Base-by-base conservation (phyloP, 176 grass and related monocot species). In the Oryza meridionalis region DNA sequence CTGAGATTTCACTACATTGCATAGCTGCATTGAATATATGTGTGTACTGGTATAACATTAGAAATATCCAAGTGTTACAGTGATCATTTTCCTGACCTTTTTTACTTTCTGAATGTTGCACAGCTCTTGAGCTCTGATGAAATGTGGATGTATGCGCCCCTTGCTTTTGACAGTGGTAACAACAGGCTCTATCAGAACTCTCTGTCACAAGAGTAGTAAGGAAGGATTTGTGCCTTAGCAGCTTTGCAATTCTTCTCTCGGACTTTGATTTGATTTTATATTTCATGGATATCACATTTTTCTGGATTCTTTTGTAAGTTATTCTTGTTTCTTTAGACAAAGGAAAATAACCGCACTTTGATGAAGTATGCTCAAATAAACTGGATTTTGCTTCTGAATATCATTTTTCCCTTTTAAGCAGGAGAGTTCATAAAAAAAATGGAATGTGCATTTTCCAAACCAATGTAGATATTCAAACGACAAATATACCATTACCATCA, bases 111-210 rank as follows among this genome's bases (percentile, higher is more conserved):
- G 10, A 3, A 76, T 78, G 24, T 26, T 82, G 27, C 19, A 67
- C 83, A 94, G 92, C 37, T 88, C 22, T 84, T 91, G 82, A 91
- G 88, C 45, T 94, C 86, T 13, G 83, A 94, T 27, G 88, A 91
- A 55, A 19, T 86, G 82, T 94, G 88, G 88, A 94, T 90, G 92
- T 90, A 94, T 49, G 88, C 88, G 13, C 83, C 92, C 9, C 72
- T 88, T 25, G 86, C 83, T 25, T 94, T 86, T 24, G 76, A 86
- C 67, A 75, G 65, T 17, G 62, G 81, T 59, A 84, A 77, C 69
- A 62, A 83, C 15, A 72, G 59, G 19, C 22, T 77, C 15, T 73
- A 26, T 50, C 25, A 84, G 1, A 45, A 83, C 40, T 75, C 85
- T 6, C 71, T 65, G 25, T 45, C 63, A 50, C 65, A 65, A 44